A percentile compares a stretch with the other conserved stretches of the same genome.
These are phyloP conservation scores for Blumeriella jaapii DNA, from an alignment of 2,329 filamentous ascomycete species.

Conservation along the genomic window DNA sequence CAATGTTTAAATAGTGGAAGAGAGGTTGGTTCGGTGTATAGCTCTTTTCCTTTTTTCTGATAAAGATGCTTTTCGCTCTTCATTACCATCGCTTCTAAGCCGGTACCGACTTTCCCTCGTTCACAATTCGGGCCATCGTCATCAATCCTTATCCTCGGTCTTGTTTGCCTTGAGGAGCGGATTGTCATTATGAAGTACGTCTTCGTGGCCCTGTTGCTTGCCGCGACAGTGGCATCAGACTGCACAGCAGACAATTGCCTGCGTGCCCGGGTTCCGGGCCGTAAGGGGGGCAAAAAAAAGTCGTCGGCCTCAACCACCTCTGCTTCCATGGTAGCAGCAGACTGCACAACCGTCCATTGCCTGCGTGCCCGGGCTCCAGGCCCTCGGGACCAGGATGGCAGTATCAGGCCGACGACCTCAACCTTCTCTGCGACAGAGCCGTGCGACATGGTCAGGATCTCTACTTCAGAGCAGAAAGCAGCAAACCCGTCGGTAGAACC, in stretches of 20 bases:
- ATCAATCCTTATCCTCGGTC: not conserved
- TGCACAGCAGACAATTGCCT: conserved; percentile 31
- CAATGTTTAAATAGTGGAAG: too few relatives aligned
- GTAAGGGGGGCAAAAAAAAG: conserved; percentile 25
- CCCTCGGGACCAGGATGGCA: conserved; percentile 26
- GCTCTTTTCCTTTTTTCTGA: too few relatives aligned
- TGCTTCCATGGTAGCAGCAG: conserved; percentile 10
- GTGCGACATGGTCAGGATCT: conserved; percentile 22
- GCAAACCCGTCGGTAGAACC: conserved; percentile 18
- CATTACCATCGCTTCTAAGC: too few relatives aligned
- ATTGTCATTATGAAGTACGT: conserved; percentile 10
- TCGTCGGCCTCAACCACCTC: conserved; percentile 26
- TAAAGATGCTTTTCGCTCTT: too few relatives aligned
- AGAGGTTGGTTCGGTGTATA: too few relatives aligned
- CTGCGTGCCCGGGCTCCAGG: conserved; percentile 28
- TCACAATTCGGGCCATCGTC: not conserved
- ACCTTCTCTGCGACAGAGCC: conserved; percentile 13
- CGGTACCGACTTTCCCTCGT: too few relatives aligned
- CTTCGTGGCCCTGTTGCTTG: conserved; percentile 8
- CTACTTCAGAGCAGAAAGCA: conserved; percentile 15
- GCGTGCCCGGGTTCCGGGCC: conserved; percentile 27
- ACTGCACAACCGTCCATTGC: conserved; percentile 30
- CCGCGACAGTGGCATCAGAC: conserved; percentile 9
- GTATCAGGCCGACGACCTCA: conserved; percentile 27
- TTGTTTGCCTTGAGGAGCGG: not conserved